phyloP scores from a whole-genome alignment of 176 grass and related monocot species.

The Rhynchospora breviuscula region DNA sequence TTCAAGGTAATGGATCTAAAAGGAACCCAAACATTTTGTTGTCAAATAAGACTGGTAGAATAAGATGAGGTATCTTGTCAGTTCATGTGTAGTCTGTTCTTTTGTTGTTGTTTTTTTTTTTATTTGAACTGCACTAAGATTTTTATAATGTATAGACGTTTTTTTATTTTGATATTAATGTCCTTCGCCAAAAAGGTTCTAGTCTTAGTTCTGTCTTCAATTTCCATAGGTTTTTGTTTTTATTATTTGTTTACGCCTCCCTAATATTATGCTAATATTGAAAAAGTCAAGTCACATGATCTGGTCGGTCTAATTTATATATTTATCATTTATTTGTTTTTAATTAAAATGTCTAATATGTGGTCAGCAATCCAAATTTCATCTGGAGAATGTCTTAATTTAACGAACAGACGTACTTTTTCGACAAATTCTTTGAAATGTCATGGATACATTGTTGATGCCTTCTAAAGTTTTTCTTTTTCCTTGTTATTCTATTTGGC shows the following conservation, averaged over 20 bases:
- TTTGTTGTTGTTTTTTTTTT: neutral
- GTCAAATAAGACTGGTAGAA: conserved; percentile 51
- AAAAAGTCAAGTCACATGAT: too few species aligned
- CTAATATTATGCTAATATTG: neutral
- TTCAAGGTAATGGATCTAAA: conserved; percentile 56
- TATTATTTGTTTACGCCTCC: neutral
- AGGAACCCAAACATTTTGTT: conserved; percentile 85
- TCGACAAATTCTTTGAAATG: neutral
- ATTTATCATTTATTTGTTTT: neutral
- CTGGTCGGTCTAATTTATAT: neutral
- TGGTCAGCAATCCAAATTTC: neutral
- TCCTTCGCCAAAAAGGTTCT: neutral
- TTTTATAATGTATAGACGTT: conserved; percentile 13
- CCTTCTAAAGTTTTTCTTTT: neutral
- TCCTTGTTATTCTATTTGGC: neutral
- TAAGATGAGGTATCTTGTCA: conserved; percentile 30
- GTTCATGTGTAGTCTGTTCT: neutral
- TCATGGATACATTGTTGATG: neutral
- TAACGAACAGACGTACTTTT: too few species aligned
- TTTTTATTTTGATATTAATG: neutral
- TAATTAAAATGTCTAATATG: neutral
- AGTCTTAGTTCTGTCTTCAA: neutral
- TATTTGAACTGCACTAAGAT: neutral
- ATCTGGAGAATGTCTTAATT: neutral
- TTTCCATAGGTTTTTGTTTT: neutral